phyloP scores from a whole-genome alignment of 2,329 filamentous ascomycete genomes.

The Calonectria naviculata region DNA sequence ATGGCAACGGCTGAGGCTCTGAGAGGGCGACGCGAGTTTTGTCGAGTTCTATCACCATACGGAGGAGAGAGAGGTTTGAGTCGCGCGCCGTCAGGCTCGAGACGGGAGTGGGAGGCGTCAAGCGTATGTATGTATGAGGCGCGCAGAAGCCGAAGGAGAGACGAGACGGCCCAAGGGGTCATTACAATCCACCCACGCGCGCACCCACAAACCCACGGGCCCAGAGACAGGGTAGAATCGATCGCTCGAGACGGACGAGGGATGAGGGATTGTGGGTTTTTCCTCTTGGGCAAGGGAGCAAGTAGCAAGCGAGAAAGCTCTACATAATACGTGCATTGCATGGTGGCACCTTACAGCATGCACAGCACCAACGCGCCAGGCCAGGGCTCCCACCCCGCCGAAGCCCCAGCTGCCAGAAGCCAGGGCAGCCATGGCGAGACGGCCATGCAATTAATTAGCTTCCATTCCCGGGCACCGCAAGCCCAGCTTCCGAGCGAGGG shows the following conservation, averaged over 20 bases:
- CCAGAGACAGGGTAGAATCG: slow-evolving; percentile 10
- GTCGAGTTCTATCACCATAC: slow-evolving; percentile 32
- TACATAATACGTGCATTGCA: slow-evolving; percentile 10
- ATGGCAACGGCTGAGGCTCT: slow-evolving; percentile 30
- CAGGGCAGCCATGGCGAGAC: not conserved
- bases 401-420: not conserved
- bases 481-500: not conserved
- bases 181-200: slow-evolving; percentile 16
- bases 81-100: not conserved
- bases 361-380: slow-evolving; percentile 3
- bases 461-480: not conserved
- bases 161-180: slow-evolving; percentile 12
- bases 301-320: not conserved
- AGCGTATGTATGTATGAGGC: slow-evolving; percentile 8
- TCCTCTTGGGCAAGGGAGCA: not conserved
- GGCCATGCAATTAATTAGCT: slow-evolving; percentile 4
- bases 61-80: no score
- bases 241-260: slow-evolving; percentile 7
- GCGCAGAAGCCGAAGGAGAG: not conserved
- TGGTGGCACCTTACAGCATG: slow-evolving; percentile 1
- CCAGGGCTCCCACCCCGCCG: slow-evolving; percentile 2
- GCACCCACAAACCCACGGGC: slow-evolving; percentile 10
- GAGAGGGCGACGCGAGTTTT: slow-evolving; percentile 22
- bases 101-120: slow-evolving; percentile 1
- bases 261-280: slow-evolving; percentile 1